These are phyloP conservation scores for Pseudevernia furfuracea DNA, from an alignment of 495 filamentous ascomycete species.

Conservation along the genomic window DNA sequence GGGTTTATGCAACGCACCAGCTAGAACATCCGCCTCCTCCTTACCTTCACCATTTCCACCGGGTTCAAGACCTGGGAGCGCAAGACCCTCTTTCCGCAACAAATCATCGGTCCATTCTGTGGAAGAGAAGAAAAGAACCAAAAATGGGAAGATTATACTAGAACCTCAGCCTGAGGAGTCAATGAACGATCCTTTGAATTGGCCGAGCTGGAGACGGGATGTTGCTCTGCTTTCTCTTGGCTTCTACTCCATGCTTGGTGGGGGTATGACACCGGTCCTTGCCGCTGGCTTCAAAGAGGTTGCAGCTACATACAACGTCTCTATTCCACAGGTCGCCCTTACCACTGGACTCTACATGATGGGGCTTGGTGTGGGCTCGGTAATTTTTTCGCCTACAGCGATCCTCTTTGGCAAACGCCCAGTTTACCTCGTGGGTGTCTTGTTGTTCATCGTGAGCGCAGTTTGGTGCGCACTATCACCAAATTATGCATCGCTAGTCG, in stretches of 20 bases:
- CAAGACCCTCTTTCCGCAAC: slow-evolving; percentile 14
- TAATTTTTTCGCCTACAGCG: slow-evolving; percentile 81
- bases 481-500: slow-evolving; percentile 68
- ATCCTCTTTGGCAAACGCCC: slow-evolving; percentile 88
- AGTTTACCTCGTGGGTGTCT: slow-evolving; percentile 73
- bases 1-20: slow-evolving; percentile 67
- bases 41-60: slow-evolving; percentile 51
- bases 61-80: slow-evolving; percentile 29
- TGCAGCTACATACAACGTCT: slow-evolving; percentile 60
- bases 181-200: slow-evolving; percentile 87
- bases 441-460: slow-evolving; percentile 67
- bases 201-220: slow-evolving; percentile 79
- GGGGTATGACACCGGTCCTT: slow-evolving; percentile 85
- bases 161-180: slow-evolving; percentile 91
- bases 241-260: slow-evolving; percentile 86
- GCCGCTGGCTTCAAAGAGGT: slow-evolving; percentile 87
- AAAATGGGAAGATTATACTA: slow-evolving; percentile 77
- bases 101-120: slow-evolving; percentile 26
- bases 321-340: slow-evolving; percentile 67
- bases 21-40: slow-evolving; percentile 69
- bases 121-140: slow-evolving; percentile 63
- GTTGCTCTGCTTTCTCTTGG: slow-evolving; percentile 74
- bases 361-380: slow-evolving; percentile 78
- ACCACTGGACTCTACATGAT: slow-evolving; percentile 96
- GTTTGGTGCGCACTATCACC: slow-evolving; percentile 83